Base-by-base conservation (phyloP, 805 yeast genomes). In the Candida maltosa region DNA sequence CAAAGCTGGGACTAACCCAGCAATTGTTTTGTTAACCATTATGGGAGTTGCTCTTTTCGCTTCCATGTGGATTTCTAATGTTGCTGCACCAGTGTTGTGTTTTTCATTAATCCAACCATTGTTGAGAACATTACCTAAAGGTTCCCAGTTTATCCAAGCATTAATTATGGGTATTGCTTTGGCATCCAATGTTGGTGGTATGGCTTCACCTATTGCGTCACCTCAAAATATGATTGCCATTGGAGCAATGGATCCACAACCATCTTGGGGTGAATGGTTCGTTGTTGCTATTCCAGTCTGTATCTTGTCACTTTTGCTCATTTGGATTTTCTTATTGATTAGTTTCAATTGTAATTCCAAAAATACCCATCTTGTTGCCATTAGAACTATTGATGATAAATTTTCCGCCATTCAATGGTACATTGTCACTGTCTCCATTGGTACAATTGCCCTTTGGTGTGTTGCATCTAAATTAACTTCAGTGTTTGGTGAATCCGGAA, bases 401-500 rank as follows among this genome's bases (percentile, higher is more conserved):
- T 84, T 93, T 52, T 75, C 85, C 4, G 54, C 67, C 3, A 73
- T 75, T 18, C 97, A 93, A 59, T 78, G 82, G 75, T 87, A 80
- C 47, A 85, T 91, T 18, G 65, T 81, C 2, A 45, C 57, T 2
- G 86, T 87, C 3, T 77, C 95, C 1, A 42, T 82, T 0, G 49
- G 68, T 0, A 93, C 98, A 1, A 91, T 91, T 39, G 57, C 76
- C 2, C 65, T 91, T 27, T 91, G 98, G 98, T 91, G 97, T 65
- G 65, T 87, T 35, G 83, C 94, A 1, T 85, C 85, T 26, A 76
- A 77, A 49, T 61, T 89, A 8, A 80, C 83, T 38, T 76, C 76
- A 1, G 52, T 78, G 2, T 78, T 91, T 52, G 98, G 98, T 22
- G 96, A 89, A 49, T 87, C 89, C 93, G 98, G 98, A n/a, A 81